Evolutionary conservation across 495 filamentous ascomycete genomes (phyloP).

Genomic region (Cudoniella acicularis): DNA sequence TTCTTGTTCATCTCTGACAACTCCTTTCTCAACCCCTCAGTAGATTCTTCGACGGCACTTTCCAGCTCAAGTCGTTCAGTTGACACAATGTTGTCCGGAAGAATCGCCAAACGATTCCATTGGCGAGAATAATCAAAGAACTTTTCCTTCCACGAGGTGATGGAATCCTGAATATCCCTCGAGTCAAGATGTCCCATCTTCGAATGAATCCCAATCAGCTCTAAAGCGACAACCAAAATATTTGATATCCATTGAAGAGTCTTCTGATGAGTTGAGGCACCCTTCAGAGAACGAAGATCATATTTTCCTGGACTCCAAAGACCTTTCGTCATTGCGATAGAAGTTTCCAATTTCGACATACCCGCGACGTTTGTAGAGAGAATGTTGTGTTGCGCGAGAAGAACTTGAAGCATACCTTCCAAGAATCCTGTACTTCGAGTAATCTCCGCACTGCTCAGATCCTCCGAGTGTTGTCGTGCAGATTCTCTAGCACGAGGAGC

Average conservation of each 20-base stretch:
- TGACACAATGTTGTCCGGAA: constrained; percentile 54
- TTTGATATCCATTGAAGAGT: constrained; percentile 46
- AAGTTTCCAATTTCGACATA: constrained; percentile 30
- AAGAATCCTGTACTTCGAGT: constrained; percentile 73
- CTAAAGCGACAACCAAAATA: constrained; percentile 38
- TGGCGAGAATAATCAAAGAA: constrained; percentile 38
- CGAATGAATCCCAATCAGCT: constrained; percentile 55
- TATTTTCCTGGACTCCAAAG: constrained; percentile 19
- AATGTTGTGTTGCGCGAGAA: constrained; percentile 61
- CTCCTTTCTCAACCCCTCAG: constrained; percentile 41
- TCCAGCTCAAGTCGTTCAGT: constrained; percentile 38
- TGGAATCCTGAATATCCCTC: constrained; percentile 32
- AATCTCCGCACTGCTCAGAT: constrained; percentile 75
- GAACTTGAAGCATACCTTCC: constrained; percentile 71
- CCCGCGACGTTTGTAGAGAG: constrained; percentile 40
- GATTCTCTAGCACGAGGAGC: constrained; percentile 63
- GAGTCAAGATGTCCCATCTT: constrained; percentile 53
- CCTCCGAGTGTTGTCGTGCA: constrained; percentile 69
- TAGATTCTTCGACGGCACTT: constrained; percentile 37
- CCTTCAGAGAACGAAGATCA: not conserved
- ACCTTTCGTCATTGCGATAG: constrained; percentile 32
- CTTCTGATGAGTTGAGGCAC: constrained; percentile 2
- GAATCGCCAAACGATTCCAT: constrained; percentile 43
- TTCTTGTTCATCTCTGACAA: constrained; percentile 39
- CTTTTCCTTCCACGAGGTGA: constrained; percentile 47